Evolutionary conservation across 768 basidiomycete genomes (phyloP).

Genomic region (Floccularia luteovirens): DNA sequence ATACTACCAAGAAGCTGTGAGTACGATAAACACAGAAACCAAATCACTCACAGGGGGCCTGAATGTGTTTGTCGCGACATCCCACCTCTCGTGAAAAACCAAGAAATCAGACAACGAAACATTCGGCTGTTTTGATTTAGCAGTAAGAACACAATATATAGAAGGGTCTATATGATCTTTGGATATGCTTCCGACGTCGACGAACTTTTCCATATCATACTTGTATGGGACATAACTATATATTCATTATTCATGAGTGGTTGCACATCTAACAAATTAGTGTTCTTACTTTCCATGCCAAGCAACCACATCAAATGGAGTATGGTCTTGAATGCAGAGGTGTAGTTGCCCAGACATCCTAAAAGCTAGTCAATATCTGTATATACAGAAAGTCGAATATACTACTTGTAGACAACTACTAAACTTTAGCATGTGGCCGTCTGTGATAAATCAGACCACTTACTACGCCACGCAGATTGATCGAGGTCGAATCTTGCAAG

Average conservation of each 20-base stretch:
- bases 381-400: too few species aligned
- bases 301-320: conserved; percentile 67
- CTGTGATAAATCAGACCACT: background rate
- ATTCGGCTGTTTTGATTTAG: conserved; percentile 49
- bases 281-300: conserved; percentile 62
- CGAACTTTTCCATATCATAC: conserved; percentile 58
- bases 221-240: conserved; percentile 59
- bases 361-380: too few species aligned
- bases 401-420: conserved; percentile 1
- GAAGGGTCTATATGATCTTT: conserved; percentile 68
- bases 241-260: background rate
- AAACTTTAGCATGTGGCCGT: too few species aligned
- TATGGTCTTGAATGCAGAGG: conserved; percentile 49
- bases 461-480: background rate
- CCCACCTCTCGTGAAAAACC: conserved; percentile 60
- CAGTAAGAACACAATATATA: conserved; percentile 63
- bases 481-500: conserved; percentile 41
- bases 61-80: conserved; percentile 52
- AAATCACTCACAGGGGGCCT: conserved; percentile 41
- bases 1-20: conserved; percentile 27
- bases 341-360: conserved; percentile 51
- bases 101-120: conserved; percentile 58
- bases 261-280: background rate
- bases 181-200: conserved; percentile 55
- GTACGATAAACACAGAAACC: background rate